Evolutionary conservation across 352 stramenopile species (phyloP).

Genomic region (Phytophthora tentaculata): DNA sequence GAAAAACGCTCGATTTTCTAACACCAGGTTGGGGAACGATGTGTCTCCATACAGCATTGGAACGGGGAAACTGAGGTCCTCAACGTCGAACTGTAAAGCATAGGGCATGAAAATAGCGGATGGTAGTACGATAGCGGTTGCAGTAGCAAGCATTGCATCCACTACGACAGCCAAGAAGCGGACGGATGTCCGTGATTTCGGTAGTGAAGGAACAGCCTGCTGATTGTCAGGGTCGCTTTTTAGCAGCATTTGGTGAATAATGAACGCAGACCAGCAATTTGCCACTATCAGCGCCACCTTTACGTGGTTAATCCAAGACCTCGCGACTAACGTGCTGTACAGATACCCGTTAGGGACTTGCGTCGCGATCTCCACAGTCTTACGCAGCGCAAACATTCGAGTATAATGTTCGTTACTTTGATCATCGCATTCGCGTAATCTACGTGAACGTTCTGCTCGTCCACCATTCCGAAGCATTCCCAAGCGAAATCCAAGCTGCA

Average conservation of each 20-base stretch:
- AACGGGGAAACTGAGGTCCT: slow-evolving; percentile 42
- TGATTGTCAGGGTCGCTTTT: neutral
- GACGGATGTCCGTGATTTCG: neutral
- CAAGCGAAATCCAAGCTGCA: neutral
- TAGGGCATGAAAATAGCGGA: slow-evolving; percentile 23
- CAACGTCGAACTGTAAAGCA: slow-evolving; percentile 34
- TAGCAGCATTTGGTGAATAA: slow-evolving; percentile 24
- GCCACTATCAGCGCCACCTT: slow-evolving; percentile 49
- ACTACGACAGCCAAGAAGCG: slow-evolving; percentile 25
- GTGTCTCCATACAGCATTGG: slow-evolving; percentile 49
- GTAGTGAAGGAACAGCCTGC: neutral
- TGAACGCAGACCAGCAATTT: slow-evolving; percentile 46
- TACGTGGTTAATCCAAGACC: slow-evolving; percentile 56
- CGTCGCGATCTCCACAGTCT: slow-evolving; percentile 50
- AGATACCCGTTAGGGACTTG: slow-evolving; percentile 53
- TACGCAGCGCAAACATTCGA: slow-evolving; percentile 35
- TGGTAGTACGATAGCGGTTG: slow-evolving; percentile 16
- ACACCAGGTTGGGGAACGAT: slow-evolving; percentile 50
- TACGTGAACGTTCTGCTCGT: neutral
- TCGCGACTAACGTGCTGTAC: slow-evolving; percentile 48
- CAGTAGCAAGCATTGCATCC: slow-evolving; percentile 5
- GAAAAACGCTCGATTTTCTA: slow-evolving; percentile 55
- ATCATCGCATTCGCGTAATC: neutral
- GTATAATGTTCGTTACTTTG: slow-evolving; percentile 41
- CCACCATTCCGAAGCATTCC: neutral